Evolutionary conservation across 2,329 filamentous ascomycete species (phyloP), one percentile per base, ranked within the genome.

Genomic region (Blastomyces gilchristii): DNA sequence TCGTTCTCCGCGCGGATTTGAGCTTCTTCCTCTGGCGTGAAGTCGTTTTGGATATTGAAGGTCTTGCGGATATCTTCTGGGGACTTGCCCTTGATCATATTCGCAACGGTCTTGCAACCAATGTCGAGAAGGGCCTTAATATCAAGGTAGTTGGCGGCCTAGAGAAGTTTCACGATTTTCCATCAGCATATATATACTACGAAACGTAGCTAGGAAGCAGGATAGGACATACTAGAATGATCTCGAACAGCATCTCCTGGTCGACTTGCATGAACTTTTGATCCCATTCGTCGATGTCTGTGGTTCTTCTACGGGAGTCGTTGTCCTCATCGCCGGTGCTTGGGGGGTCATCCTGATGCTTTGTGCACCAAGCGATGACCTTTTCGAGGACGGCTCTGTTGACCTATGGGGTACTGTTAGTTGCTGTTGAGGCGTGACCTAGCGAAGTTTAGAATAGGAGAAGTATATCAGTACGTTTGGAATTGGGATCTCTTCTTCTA

Each of bases 1-100:
- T 94, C 90, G 75, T 94, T 94, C 82, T 94, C 90, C 3, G 90
- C 85, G 63, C 90, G 88, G 67, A 94, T 99, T 83, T 99, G 94
- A 74, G 99, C 94, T 78, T 99, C 94, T 80, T 99, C 94, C 78
- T 99, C 94, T 2, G 93, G 91, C 0, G 94, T 97, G 80, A 99
- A 99, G 77, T 99, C 94, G 72, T 99, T 99, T 72, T 95, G 94
- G 73, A 99, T 99, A 81, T 99, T 99, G 82, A 99, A 99, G 0
- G 94, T 99, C 84, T 97, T 99, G 60, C 94, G 90, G 72, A 99
- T 99, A 81, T 99, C 94, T 76, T 99, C 94, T 2, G 94, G 94
- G 0, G 91, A 96, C 84, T 99, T 99, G 80, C 94, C 94, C 89
- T 99, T 99, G 83, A 99, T 99, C 94, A 99, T 99, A 80, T 99